Evolutionary conservation across 306 rosid genomes (phyloP), one percentile per base, ranked within the genome.

Genomic region (barrel medic (Medicago truncatula)): DNA sequence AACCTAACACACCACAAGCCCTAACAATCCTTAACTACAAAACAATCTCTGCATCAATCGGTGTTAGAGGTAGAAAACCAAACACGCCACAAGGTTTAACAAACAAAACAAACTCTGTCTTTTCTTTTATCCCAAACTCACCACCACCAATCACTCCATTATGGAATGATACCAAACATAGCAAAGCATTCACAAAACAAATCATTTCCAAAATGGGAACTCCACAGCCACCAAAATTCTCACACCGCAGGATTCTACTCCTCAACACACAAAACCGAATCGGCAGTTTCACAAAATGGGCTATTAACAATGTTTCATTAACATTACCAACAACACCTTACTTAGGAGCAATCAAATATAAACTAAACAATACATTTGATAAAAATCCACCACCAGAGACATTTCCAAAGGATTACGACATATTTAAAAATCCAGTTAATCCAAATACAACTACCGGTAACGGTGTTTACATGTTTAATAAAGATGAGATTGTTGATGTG

Each of bases 211-310:
- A 38, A 31, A 85, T 79, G 88, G 94, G 94, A 0, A 82, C 89
- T 28, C 88, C 87, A 4, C 80, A 74, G 9, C 98, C 98, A 4
- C 97, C 96, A 5, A 49, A 7, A 10, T 44, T 1, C 36, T 61
- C 62, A 18, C 6, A 85, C 76, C 89, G 89, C 6, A 83, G 76
- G 12, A 18, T 93, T 74, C 6, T 70, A 71, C 93, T 93, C 49
- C 97, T 93, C 85, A 93, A 89, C 84, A 91, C 98, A 1, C 97
- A 93, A 61, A 93, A 89, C 78, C 49, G 0, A 2, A 6, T 91
- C 20, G n/a, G 88, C 18, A 91, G 93, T 7, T 83, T 49, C 70
- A 76, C 75, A 47, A 91, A 88, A 67, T 93, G 98, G 97, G 71
- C 98, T 12, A 83, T 91, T n/a, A 93, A 93, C 80, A 88, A 89